Conservation (phyloP, 2,329 filamentous ascomycete species). For the Botrytis medusae region DNA sequence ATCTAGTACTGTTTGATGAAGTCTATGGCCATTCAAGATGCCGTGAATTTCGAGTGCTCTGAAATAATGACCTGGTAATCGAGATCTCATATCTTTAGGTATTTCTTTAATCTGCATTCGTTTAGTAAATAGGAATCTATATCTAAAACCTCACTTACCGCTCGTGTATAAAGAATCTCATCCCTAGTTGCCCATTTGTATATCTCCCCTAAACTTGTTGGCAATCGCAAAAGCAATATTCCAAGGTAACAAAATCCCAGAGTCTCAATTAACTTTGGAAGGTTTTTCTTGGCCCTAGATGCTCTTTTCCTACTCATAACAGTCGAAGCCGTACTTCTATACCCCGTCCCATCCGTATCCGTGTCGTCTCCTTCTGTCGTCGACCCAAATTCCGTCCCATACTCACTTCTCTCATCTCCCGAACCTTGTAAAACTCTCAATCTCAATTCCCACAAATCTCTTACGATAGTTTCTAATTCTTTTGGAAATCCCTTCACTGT, state of each 20-base stretch:
- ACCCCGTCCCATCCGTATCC: conserved; percentile 40
- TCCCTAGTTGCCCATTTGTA: conserved; percentile 65
- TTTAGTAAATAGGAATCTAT: neutral
- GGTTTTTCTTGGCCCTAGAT: conserved; percentile 33
- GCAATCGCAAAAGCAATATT: conserved; percentile 70
- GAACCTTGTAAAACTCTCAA: conserved; percentile 43
- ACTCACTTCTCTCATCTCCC: conserved; percentile 39
- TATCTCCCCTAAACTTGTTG: conserved; percentile 73
- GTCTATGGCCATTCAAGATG: conserved; percentile 51
- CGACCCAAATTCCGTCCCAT: conserved; percentile 42
- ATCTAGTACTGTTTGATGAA: conserved; percentile 65
- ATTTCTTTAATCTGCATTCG: conserved; percentile 53
- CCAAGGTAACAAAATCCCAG: conserved; percentile 79
- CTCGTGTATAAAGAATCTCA: conserved; percentile 70
- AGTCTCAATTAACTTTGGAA: conserved; percentile 72
- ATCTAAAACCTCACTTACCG: conserved; percentile 47
- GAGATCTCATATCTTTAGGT: conserved; percentile 63
- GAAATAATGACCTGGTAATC: conserved; percentile 63
- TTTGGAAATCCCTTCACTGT: conserved; percentile 62
- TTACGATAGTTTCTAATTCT: conserved; percentile 76
- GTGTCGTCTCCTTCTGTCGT: conserved; percentile 41
- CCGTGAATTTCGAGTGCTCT: conserved; percentile 54
- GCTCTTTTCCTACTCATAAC: conserved; percentile 43
- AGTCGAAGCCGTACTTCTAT: conserved; percentile 47
- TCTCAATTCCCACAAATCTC: conserved; percentile 78